Evolutionary conservation across 768 basidiomycete genomes (phyloP), one percentile per base, ranked within the genome.

Genomic region (Epithele typhae): DNA sequence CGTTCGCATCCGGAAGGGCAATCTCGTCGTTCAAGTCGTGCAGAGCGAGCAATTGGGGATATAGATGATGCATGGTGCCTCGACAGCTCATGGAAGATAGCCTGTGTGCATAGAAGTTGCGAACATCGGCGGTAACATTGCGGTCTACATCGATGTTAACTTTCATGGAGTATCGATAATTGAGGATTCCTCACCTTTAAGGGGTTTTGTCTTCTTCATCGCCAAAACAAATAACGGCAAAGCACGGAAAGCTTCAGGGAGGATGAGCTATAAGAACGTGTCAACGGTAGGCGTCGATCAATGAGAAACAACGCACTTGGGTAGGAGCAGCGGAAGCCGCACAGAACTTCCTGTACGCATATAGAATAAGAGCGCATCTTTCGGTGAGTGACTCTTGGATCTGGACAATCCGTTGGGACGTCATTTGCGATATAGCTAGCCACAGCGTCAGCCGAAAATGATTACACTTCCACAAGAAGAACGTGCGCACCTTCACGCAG

Each of bases 201-300:
- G 68, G 17, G 92, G 84, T 63, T 96, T 95, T 43, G 79, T 79
- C 70, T 99, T 99, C 37, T 87, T 73, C 25, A 97, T 77, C 10
- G 82, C 82, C 3, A 97, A 72, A 3, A 79, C 78, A 61, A 84
- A 93, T 15, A 92, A 72, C 0, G 93, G 91, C 35, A 98, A 75
- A 1, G 85, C 76, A 59, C 86, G 84, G 73, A 92, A 93, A 0
- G 87, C 84, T 66, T 98, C 96, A 5, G 96, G 96, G 21, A 99
- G 80, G 51, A 99, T 87, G 51, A 99, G 67, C 95, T 99, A 56
- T 1, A 35, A 11, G 48, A 32, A 54, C 36, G 51, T 56, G 41
- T 34, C 21, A 30, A 15, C 15, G 50, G n/a, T 25, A 35, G 42
- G 25, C 45, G 3, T 21, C 15, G 36, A 46, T 25, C 7, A 17